Percentiles rank a stretch among this genome's conserved stretches.
These are phyloP conservation scores for Fusarium sp. DNA, from an alignment of 2,329 filamentous ascomycete genomes.

Conservation along the genomic window DNA sequence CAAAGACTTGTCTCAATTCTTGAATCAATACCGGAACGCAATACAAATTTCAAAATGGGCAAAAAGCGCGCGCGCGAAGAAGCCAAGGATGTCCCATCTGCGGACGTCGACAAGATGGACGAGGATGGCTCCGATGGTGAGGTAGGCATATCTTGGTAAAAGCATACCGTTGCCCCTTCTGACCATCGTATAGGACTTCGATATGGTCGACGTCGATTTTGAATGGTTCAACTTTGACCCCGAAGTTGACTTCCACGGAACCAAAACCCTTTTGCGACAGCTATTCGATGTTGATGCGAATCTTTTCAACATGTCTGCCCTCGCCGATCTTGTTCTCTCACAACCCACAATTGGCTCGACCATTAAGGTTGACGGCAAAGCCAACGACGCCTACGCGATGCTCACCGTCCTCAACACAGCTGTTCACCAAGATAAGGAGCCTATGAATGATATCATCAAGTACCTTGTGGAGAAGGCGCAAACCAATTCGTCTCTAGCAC, in stretches of 20 bases:
- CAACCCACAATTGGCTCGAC: slow-evolving; percentile 92
- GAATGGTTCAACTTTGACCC: slow-evolving; percentile 98
- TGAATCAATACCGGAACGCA: not conserved
- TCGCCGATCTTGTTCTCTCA: slow-evolving; percentile 86
- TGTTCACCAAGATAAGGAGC: slow-evolving; percentile 79
- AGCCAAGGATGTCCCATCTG: slow-evolving; percentile 54
- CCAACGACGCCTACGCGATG: slow-evolving; percentile 92
- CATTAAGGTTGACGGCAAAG: slow-evolving; percentile 96
- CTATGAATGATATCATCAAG: slow-evolving; percentile 74
- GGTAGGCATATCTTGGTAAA: slow-evolving; percentile 50
- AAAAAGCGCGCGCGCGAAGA: slow-evolving; percentile 64
- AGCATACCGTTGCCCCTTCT: slow-evolving; percentile 17
- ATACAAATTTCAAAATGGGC: slow-evolving; percentile 54
- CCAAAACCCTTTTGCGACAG: slow-evolving; percentile 90
- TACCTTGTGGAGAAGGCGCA: slow-evolving; percentile 74
- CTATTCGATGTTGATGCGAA: slow-evolving; percentile 89
- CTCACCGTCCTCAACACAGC: slow-evolving; percentile 86
- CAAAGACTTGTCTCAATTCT: not conserved
- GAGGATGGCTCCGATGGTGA: slow-evolving; percentile 66
- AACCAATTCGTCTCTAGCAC: slow-evolving; percentile 65
- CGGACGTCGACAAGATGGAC: slow-evolving; percentile 61
- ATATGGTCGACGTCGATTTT: slow-evolving; percentile 95
- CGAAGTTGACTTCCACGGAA: slow-evolving; percentile 91
- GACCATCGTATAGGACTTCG: slow-evolving; percentile 74
- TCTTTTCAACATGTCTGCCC: slow-evolving; percentile 86